Conservation (phyloP, 2,329 filamentous ascomycete species). For the Xylariomycetidae sp. region DNA sequence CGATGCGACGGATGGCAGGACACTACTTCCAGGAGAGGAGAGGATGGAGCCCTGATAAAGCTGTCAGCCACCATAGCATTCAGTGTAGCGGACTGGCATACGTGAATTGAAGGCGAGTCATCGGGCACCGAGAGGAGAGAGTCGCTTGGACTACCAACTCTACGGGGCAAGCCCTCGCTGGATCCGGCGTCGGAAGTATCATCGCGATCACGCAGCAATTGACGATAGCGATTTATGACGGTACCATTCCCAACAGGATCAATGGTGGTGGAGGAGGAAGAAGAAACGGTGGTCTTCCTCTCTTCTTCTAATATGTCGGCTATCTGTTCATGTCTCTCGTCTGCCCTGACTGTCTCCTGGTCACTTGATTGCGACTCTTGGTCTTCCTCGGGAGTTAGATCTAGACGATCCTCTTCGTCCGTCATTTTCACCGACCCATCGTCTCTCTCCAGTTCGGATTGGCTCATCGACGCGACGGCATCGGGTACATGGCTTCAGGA, state of each 20-base stretch:
- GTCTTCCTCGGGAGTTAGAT: slow-evolving; percentile 37
- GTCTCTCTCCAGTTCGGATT: slow-evolving; percentile 27
- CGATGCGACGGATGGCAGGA: slow-evolving; percentile 65
- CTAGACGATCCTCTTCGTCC: slow-evolving; percentile 36
- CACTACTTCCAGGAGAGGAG: slow-evolving; percentile 69
- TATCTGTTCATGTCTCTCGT: slow-evolving; percentile 31
- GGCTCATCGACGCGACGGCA: slow-evolving; percentile 23
- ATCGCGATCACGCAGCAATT: slow-evolving; percentile 40
- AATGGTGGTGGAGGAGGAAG: slow-evolving; percentile 14
- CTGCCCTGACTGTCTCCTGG: slow-evolving; percentile 37
- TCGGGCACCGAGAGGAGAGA: slow-evolving; percentile 72
- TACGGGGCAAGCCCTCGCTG: slow-evolving; percentile 47
- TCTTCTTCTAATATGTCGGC: slow-evolving; percentile 33
- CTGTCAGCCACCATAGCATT: too few relatives aligned
- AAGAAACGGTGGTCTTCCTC: slow-evolving; percentile 17
- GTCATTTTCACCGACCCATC: slow-evolving; percentile 32
- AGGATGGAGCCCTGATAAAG: slow-evolving; percentile 58
- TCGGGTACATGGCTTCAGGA: slow-evolving; percentile 25
- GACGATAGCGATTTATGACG: slow-evolving; percentile 38
- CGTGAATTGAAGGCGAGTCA: slow-evolving; percentile 79
- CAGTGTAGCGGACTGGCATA: too few relatives aligned
- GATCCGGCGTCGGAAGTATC: slow-evolving; percentile 49
- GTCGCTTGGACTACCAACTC: slow-evolving; percentile 62
- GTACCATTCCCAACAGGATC: slow-evolving; percentile 33
- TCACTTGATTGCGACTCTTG: slow-evolving; percentile 33